Percentiles rank a stretch among this genome's conserved stretches.
Evolutionary conservation across 108 stramenopile genomes (phyloP).

Genomic region (Discostella pseudostelligera): DNA sequence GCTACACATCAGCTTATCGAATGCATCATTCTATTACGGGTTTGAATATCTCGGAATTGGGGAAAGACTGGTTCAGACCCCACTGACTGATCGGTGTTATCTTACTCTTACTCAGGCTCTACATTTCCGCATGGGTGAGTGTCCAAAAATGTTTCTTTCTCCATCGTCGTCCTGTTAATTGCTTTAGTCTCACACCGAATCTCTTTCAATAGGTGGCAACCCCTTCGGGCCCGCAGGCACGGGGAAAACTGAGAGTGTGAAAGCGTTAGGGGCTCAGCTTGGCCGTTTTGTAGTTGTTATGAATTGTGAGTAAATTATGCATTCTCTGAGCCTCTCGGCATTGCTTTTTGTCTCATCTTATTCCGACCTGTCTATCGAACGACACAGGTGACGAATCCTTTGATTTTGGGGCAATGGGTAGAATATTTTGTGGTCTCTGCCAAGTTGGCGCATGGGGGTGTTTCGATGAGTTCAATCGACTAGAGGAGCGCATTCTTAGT

Average conservation of each 20-base stretch:
- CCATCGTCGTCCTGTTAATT: background rate
- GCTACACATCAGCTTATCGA: constrained; percentile 85
- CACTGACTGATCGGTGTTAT: constrained; percentile 97
- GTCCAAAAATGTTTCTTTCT: background rate
- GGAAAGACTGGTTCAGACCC: constrained; percentile 98
- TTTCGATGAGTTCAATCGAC: constrained; percentile 99
- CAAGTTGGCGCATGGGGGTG: constrained; percentile 97
- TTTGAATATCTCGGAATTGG: constrained; percentile 98
- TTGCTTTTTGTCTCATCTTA: background rate
- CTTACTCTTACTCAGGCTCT: constrained; percentile 96
- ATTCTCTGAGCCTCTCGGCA: background rate
- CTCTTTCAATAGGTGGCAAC: constrained; percentile 57
- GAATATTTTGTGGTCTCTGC: constrained; percentile 96
- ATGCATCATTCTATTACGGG: constrained; percentile 95
- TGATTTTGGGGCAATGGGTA: constrained; percentile 97
- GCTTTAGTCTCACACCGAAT: background rate
- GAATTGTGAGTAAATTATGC: constrained; percentile 73
- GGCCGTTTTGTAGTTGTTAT: constrained; percentile 98
- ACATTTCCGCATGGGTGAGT: constrained; percentile 92
- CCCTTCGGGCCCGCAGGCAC: constrained; percentile 99
- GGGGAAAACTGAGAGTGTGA: constrained; percentile 98
- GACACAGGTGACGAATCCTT: constrained; percentile 87
- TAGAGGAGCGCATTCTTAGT: constrained; percentile 94
- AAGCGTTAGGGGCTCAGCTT: constrained; percentile 94
- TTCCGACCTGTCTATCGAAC: background rate